A percentile compares a stretch with the other conserved stretches of the same genome.
These are phyloP conservation scores for Stylosanthes scabra DNA, from an alignment of 331 rosid species.

Conservation along the genomic window DNA sequence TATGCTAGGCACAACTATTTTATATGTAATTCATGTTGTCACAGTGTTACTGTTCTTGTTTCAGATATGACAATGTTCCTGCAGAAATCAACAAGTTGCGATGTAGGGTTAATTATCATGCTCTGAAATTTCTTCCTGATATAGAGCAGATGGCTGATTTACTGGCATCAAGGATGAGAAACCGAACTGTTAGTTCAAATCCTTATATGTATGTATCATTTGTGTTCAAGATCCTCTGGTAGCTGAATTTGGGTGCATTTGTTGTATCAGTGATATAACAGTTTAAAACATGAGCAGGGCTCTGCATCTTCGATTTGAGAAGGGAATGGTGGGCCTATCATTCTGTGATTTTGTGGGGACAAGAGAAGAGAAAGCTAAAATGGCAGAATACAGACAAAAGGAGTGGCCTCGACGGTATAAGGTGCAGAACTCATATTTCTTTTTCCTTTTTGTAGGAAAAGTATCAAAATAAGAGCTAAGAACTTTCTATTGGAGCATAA, in stretches of 20 bases:
- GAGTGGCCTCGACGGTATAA: constrained; percentile 99
- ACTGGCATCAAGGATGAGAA: constrained; percentile 97
- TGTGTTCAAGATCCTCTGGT: constrained; percentile 36
- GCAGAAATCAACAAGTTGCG: constrained; percentile 95
- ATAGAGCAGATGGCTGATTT: constrained; percentile 97
- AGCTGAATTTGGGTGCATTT: constrained; percentile 33
- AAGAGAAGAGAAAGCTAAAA: constrained; percentile 90
- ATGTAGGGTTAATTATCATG: constrained; percentile 99
- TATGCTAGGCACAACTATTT: constrained; percentile 18
- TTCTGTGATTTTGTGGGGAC: constrained; percentile 99
- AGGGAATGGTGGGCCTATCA: constrained; percentile 99
- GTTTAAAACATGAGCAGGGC: constrained; percentile 72
- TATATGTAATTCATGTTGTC: constrained; percentile 34
- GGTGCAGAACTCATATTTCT: constrained; percentile 55
- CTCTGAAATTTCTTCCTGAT: constrained; percentile 97
- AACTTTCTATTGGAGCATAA: constrained; percentile 26
- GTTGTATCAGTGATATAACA: constrained; percentile 42
- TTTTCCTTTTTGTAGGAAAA: background rate
- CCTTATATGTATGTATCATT: constrained; percentile 81
- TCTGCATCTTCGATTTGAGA: constrained; percentile 98
- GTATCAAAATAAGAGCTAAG: constrained; percentile 26
- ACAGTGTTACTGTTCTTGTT: constrained; percentile 38
- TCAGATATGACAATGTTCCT: constrained; percentile 98
- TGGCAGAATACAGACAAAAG: constrained; percentile 95
- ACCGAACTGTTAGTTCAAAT: constrained; percentile 91